Conservation (phyloP, 805 yeast species). For the Suhomyces pyralidae region DNA sequence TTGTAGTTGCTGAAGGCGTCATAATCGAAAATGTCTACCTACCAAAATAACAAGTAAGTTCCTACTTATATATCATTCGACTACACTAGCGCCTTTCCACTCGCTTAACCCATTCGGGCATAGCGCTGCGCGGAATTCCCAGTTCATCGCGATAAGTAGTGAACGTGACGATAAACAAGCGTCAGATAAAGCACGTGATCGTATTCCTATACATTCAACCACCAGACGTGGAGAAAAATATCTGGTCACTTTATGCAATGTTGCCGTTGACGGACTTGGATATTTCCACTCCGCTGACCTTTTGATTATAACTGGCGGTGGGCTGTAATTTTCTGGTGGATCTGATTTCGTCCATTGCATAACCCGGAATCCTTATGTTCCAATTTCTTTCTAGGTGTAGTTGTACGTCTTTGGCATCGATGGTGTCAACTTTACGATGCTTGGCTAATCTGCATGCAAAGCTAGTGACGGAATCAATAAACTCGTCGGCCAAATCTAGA, state of each 20-base stretch:
- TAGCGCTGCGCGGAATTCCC: not conserved
- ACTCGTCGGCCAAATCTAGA: constrained; percentile 92
- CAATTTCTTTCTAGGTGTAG: constrained; percentile 88
- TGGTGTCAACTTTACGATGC: constrained; percentile 82
- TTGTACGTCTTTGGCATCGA: constrained; percentile 89
- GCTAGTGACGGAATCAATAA: constrained; percentile 82
- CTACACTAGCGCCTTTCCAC: not conserved
- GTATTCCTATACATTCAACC: too few relatives aligned
- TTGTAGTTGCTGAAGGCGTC: constrained; percentile 17
- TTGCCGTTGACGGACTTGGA: constrained; percentile 59
- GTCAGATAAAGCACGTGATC: not conserved
- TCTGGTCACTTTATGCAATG: not conserved
- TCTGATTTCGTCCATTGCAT: constrained; percentile 85
- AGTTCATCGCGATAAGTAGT: not conserved
- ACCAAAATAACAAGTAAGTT: not conserved
- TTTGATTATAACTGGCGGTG: constrained; percentile 58
- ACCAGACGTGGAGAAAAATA: too few relatives aligned
- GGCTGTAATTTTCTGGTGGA: constrained; percentile 72
- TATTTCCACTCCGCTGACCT: constrained; percentile 64
- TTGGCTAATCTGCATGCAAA: constrained; percentile 95
- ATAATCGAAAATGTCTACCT: not conserved
- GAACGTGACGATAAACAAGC: not conserved
- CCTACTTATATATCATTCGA: not conserved
- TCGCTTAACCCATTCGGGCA: not conserved
- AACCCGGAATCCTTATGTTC: constrained; percentile 95